Conservation (phyloP, 371 early-diverging fungal genomes). For the Funneliformis caledonium region DNA sequence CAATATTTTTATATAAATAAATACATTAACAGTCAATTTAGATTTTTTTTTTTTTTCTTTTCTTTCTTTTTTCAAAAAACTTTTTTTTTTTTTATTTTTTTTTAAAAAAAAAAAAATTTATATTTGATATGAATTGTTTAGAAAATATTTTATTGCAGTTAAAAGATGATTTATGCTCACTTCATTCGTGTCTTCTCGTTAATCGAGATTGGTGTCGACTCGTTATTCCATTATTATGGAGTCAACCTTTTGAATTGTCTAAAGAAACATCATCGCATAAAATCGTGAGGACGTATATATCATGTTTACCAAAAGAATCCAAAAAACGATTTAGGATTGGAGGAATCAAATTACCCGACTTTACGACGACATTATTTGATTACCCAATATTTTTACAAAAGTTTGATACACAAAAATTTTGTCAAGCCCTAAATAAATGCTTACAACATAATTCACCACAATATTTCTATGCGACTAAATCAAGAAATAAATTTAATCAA, state of each 20-base stretch:
- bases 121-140: background rate
- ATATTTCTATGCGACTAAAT: background rate
- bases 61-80: no score
- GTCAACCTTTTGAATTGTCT: slow-evolving; percentile 18
- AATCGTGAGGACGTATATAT: background rate
- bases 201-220: slow-evolving; percentile 29
- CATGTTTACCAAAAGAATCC: background rate
- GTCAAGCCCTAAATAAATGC: background rate
- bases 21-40: no score
- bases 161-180: slow-evolving; percentile 11
- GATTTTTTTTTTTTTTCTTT: no score
- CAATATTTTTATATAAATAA: background rate
- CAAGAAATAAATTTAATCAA: background rate
- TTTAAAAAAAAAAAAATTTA: no score
- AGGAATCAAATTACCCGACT: slow-evolving; percentile 4
- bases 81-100: no score
- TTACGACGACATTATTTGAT: slow-evolving; percentile 9
- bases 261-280: background rate
- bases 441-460: background rate
- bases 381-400: slow-evolving; percentile 29
- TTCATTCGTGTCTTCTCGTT: slow-evolving; percentile 9
- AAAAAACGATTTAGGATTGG: slow-evolving; percentile 6
- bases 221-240: slow-evolving; percentile 28
- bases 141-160: slow-evolving; percentile 10
- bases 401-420: slow-evolving; percentile 6